These are phyloP conservation scores for Myriosclerotinia curreyana DNA, from an alignment of 2,329 filamentous ascomycete genomes.

Conservation along the genomic window DNA sequence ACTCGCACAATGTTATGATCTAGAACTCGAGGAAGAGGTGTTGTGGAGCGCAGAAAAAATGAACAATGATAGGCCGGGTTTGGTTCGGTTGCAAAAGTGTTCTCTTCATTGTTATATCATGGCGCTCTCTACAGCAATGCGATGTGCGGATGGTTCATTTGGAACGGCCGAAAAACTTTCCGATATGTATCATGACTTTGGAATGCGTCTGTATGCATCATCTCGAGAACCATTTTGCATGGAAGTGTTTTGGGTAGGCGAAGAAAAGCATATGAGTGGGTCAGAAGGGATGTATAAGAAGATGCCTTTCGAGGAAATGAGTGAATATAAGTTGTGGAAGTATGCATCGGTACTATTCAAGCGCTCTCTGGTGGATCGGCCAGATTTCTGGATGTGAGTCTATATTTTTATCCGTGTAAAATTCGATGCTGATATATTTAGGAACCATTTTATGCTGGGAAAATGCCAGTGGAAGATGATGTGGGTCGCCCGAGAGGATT, in stretches of 20 bases:
- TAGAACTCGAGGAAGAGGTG: constrained; percentile 43
- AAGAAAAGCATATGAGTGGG: constrained; percentile 58
- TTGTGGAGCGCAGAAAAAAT: constrained; percentile 44
- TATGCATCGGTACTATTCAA: constrained; percentile 60
- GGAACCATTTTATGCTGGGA: constrained; percentile 64
- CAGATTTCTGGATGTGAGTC: constrained; percentile 61
- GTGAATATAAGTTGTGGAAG: constrained; percentile 60
- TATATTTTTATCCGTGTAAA: background rate
- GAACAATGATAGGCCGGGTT: constrained; percentile 40
- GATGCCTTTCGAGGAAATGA: constrained; percentile 55
- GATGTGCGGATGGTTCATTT: constrained; percentile 51
- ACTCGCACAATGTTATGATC: constrained; percentile 43
- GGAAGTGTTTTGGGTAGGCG: constrained; percentile 61
- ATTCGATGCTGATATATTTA: constrained; percentile 38
- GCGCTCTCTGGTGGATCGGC: constrained; percentile 55
- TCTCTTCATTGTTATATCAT: constrained; percentile 53
- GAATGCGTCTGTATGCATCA: constrained; percentile 64
- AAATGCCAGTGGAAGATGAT: constrained; percentile 75
- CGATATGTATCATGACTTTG: constrained; percentile 67
- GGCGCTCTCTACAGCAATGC: constrained; percentile 61
- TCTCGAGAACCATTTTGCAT: constrained; percentile 66
- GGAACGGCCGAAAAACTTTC: constrained; percentile 57
- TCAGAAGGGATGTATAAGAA: constrained; percentile 56
- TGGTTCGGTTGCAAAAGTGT: constrained; percentile 40
- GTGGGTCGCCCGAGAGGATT: constrained; percentile 44